phyloP scores from a whole-genome alignment of 2,329 filamentous ascomycete genomes.

The Pyrenophora teres region DNA sequence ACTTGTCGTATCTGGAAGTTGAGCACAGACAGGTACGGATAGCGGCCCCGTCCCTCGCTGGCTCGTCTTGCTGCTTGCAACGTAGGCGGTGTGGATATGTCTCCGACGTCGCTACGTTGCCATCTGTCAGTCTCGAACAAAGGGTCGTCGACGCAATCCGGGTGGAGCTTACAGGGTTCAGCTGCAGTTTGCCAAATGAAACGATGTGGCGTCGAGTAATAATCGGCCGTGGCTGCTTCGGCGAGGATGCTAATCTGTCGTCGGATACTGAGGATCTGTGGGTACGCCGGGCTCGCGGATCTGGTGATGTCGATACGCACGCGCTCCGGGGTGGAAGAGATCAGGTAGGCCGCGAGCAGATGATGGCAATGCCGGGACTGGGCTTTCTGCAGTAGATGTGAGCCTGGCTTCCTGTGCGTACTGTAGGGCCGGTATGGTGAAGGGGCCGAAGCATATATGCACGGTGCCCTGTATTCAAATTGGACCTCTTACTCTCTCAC shows the following conservation, averaged over 20 bases:
- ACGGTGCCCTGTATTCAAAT: constrained; percentile 35
- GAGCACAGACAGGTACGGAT: constrained; percentile 41
- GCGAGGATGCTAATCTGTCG: constrained; percentile 36
- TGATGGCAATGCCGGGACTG: constrained; percentile 4
- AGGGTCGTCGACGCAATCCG: constrained; percentile 34
- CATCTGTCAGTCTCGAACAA: constrained; percentile 42
- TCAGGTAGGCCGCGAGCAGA: constrained; percentile 8
- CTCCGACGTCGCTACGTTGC: constrained; percentile 32
- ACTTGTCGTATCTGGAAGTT: constrained; percentile 27
- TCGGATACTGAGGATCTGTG: constrained; percentile 38
- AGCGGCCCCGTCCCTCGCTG: constrained; percentile 26
- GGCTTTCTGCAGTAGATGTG: constrained; percentile 2
- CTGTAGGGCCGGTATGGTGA: constrained; percentile 16
- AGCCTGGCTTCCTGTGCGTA: constrained; percentile 13
- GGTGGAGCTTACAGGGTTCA: constrained; percentile 45
- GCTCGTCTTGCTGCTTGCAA: constrained; percentile 36
- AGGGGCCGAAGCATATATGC: constrained; percentile 45
- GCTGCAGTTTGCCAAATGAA: constrained; percentile 41
- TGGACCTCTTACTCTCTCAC: constrained; percentile 30
- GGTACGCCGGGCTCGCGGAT: constrained; percentile 34
- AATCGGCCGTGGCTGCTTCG: constrained; percentile 42
- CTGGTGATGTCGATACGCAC: constrained; percentile 17
- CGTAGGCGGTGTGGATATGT: constrained; percentile 36
- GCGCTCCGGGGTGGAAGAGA: constrained; percentile 12
- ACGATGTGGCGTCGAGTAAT: constrained; percentile 41